Base-by-base conservation (phyloP, 73 alveolate genomes). In the Uronychia setigera region DNA sequence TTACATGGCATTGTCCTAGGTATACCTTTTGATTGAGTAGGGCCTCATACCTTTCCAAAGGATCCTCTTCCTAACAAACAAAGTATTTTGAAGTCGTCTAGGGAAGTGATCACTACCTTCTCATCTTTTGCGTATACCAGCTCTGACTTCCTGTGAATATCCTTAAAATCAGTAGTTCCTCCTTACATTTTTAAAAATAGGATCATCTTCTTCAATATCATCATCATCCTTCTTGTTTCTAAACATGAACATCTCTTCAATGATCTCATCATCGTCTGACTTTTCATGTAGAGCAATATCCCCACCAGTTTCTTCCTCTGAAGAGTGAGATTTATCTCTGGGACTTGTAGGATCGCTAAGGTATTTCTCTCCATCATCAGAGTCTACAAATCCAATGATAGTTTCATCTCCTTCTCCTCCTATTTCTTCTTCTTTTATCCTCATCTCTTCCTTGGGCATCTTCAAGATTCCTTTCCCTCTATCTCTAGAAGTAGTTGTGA, bases 41-140 rank as follows among this genome's bases (percentile, higher is more conserved):
- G 1, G 77, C 89, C 35, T 83, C 74, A 80, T 1, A 46, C 67
- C 67, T 93, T 91, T 13, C 96, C 96, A 76, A 91, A 91, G 13
- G 93, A 78, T 28, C 96, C 96, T 77, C 90, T 87, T 26, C 96
- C 96, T 46, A 91, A 78, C 14, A 91, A 80, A 77, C 87, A 84
- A 31, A 91, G 78, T 31, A 82, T 85, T 77, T 91, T 82, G 60
- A 92, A 92, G 85, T 85, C 96, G 46, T 91, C 96, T 58, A 91
- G 81, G 28, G 67, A 46, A 5, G 30, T 79, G 67, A 46, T 46
- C 67, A 19, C 19, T 5, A 46, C 67, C 67, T 46, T 46, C 67
- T 46, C 19, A 19, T 46, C 67, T 46, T 46, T 46, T 5, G 67
- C 67, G 67, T 46, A 46, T 19, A 46, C 67, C 67, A 46, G 67